Base-by-base conservation (phyloP, 1,139 yeast genomes). In the Geotrichum citri-aurantii region DNA sequence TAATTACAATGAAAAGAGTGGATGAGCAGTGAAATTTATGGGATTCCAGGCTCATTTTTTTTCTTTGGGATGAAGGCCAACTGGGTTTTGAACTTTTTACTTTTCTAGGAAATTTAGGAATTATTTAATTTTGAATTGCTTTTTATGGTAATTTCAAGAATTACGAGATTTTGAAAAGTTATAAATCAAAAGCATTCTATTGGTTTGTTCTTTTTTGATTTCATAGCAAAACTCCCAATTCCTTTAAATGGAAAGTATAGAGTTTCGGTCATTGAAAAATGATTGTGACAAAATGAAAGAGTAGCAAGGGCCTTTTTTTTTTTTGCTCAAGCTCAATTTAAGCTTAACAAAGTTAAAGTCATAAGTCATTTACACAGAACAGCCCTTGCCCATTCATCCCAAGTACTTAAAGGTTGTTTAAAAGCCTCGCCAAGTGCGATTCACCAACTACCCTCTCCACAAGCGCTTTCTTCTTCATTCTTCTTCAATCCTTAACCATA, bases 121-220 rank as follows among this genome's bases (percentile, higher is more conserved):
- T 48, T 48, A 3, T 37, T 1, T 3, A 3, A n/a, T 2, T 37
- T 14, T 2, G 2, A 2, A 5, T 14, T 12, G 17, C 44, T 12
- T 14, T 14, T 14, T 11, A n/a, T 17, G 19, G 14, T 5, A 27
- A 5, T 24, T 52, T 11, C 10, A 11, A 23, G 33, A 50, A 26
- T 33, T 37, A 14, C 11, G 42, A 42, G 42, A 52, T 44, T 52
- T 52, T n/a, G 27, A 48, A 48, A 48, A 48, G 33, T 48, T 48
- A 26, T 48, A 48, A 37, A 44, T 44, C 53, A 23, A 50, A 17
- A 27, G 29, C 53, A 50, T n/a, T 10, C 21, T 21, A 12, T 48
- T 37, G 7, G 44, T 19, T 7, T 8, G 26, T 14, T 12, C 29
- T 26, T 19, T 24, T 26, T 11, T 19, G 26, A 14, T 10, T 21